Evolutionary conservation across 805 yeast species (phyloP), one percentile per base, ranked within the genome.

Genomic region (Saccharomycopsis sp.): DNA sequence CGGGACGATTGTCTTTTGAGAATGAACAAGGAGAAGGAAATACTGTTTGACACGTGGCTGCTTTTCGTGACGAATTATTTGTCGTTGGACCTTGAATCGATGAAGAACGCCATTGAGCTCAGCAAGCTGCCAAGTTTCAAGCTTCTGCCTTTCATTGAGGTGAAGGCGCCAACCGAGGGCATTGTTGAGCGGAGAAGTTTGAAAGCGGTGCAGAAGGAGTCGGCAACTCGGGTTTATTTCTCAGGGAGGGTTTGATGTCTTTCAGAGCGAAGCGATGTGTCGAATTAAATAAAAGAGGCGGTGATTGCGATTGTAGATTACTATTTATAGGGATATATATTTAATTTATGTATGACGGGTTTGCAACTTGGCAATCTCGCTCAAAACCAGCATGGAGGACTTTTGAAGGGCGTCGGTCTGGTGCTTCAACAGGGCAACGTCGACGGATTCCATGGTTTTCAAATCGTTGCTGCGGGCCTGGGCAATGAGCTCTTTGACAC

Each of bases 1-100:
- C 67, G 84, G 32, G 95, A 85, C 54, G 97, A 89, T 56, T 65
- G 87, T 51, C 87, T 96, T 0, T 69, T 87, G 53, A 78, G 77
- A 42, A 83, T 16, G 74, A 76, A 3, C 87, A 82, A 53, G 89
- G 83, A 48, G 73, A 73, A 53, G 88, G 95, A 82, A 86, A 84
- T 57, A 87, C 23, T 13, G 20, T n/a, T 32, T 7, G 31, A 36
- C 18, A 9, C 27, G 4, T 38, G 41, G 41, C 41, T 30, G 23
- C 21, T 30, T 5, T 38, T 21, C 15, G 16, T 41, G 27, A 31
- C 40, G 4, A 41, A 37, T 19, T 41, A 41, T 25, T 31, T 41
- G 13, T 34, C 43, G 2, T 29, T 40, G n/a, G 34, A 29, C 13
- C 13, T 30, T 8, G 33, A 7, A 15, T 9, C 9, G 9, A n/a